Evolutionary conservation across 1,284 basidiomycete genomes (phyloP), one percentile per base, ranked within the genome.

Genomic region (Tetrapyrgos nigripes): DNA sequence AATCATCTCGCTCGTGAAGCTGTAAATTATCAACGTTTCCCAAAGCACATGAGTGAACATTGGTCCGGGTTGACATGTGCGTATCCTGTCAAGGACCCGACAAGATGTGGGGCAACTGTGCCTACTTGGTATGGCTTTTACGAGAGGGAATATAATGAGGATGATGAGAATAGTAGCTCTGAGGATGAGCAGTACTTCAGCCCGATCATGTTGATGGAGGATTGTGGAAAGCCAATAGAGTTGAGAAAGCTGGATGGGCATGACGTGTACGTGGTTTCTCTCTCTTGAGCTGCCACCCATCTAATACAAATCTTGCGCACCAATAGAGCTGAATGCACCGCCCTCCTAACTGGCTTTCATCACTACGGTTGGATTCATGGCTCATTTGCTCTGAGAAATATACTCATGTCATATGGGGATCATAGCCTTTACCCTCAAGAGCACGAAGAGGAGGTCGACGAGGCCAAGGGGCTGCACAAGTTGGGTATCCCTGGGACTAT

Each of bases 81-180:
- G 4, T 61, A 65, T 13, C 80, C 80, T 29, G 47, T 80, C 45
- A 70, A 71, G 33, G 70, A 78, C 48, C 83, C 82, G 1, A 75
- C 79, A 0, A 82, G 82, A 9, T 71, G 78, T 6, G 73, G 75
- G 4, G 73, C 84, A 0, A 60, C 84, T 44, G 79, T 82, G 4
- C 83, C 84, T 6, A 83, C 83, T 66, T 85, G 78, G 66, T 85
- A 80, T 63, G 83, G 84, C 1, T 82, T 79, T 67, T 85, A 85
- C 64, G 64, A 21, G 21, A 55, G 50, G 31, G 58, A 72, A 9
- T 77, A 78, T 1, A 69, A 69, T 5, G n/a, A 57, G 1, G 58
- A 59, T 27, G 28, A 28, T 47, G 61, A 43, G 31, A 48, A 27
- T 48, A 9, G 19, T 48, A 26, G 19, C 21, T 62, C 64, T 54